Conservation (phyloP, 148 eudicot species). For the Bassia scoparia region DNA sequence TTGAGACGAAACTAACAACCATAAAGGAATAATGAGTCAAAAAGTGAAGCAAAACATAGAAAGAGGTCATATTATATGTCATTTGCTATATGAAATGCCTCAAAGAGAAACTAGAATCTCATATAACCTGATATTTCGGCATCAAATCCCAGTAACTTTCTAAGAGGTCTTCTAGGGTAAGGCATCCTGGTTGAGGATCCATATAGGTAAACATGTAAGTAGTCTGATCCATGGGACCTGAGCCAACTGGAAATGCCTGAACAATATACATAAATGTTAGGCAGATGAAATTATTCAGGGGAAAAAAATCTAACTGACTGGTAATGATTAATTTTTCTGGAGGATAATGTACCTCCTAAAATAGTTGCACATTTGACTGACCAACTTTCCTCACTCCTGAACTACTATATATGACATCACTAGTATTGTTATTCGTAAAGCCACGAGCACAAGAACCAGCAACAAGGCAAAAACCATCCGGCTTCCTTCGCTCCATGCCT, state of each 20-base stretch:
- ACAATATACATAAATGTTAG: constrained; percentile 18
- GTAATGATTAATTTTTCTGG: neutral
- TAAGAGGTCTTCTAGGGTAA: constrained; percentile 75
- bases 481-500: constrained; percentile 81
- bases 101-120: constrained; percentile 10
- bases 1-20: neutral
- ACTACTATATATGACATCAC: constrained; percentile 88
- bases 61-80: neutral
- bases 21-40: neutral
- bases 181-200: constrained; percentile 81
- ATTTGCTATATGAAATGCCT: neutral
- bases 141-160: constrained; percentile 94
- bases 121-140: constrained; percentile 86
- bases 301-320: neutral
- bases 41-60: neutral
- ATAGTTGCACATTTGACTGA: constrained; percentile 65
- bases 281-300: neutral
- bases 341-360: constrained; percentile 78
- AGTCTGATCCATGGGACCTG: constrained; percentile 83
- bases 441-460: constrained; percentile 95
- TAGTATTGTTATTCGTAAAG: constrained; percentile 51
- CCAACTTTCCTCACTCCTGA: constrained; percentile 60
- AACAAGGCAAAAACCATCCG: constrained; percentile 94
- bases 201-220: constrained; percentile 95
- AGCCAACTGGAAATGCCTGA: constrained; percentile 99